Percentiles rank a stretch among this genome's conserved stretches.
phyloP scores from a whole-genome alignment of 306 rosid species.

The Cyamopsis tetragonoloba region DNA sequence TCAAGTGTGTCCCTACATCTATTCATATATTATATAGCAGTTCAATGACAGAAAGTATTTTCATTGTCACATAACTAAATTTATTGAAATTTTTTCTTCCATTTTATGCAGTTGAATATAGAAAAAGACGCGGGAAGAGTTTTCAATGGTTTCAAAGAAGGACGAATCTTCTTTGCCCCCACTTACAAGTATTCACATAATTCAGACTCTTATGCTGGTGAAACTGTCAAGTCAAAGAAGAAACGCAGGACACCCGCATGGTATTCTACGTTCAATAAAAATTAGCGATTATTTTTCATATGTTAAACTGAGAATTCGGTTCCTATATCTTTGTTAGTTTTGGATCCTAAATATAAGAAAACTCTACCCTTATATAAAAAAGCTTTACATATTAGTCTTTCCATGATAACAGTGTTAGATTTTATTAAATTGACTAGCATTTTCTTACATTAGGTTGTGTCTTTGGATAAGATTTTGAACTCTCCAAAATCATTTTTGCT shows the following conservation, averaged over 20 bases:
- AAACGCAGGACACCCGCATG: slow-evolving; percentile 92
- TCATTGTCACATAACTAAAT: background rate
- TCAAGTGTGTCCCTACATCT: slow-evolving; percentile 48
- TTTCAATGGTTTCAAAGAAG: slow-evolving; percentile 67
- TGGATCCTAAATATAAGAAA: too few relatives aligned
- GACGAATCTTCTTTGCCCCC: slow-evolving; percentile 65
- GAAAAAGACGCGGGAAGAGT: slow-evolving; percentile 82
- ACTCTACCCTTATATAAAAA: too few relatives aligned
- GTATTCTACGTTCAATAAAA: slow-evolving; percentile 41
- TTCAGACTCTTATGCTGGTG: slow-evolving; percentile 85
- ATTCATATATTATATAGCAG: background rate
- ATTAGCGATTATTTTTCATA: too few relatives aligned
- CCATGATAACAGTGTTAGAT: too few relatives aligned
- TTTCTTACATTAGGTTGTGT: too few relatives aligned
- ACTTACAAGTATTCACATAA: slow-evolving; percentile 82
- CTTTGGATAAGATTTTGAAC: too few relatives aligned
- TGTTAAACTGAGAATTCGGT: too few relatives aligned
- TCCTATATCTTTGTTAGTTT: too few relatives aligned
- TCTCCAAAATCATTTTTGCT: too few relatives aligned
- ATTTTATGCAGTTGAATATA: slow-evolving; percentile 54
- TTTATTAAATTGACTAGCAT: too few relatives aligned
- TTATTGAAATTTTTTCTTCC: background rate
- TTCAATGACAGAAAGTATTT: background rate
- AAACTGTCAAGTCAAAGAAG: slow-evolving; percentile 72
- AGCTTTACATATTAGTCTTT: too few relatives aligned